Evolutionary conservation across 352 stramenopile genomes (phyloP).

Genomic region (Pythium volutum): DNA sequence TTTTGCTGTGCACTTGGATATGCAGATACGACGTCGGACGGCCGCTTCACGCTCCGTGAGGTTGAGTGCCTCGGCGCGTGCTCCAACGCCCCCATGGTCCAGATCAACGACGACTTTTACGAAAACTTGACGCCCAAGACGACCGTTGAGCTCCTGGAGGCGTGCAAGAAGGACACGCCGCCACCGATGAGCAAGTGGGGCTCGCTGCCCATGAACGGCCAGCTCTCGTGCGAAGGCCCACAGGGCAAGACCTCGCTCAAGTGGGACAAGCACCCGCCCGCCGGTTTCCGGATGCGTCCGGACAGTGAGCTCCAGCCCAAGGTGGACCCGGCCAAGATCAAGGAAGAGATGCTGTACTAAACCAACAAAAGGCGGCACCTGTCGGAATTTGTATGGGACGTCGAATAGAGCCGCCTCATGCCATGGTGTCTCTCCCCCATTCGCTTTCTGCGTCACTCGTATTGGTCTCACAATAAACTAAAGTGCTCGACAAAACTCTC

Average conservation of each 20-base stretch:
- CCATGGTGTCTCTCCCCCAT: no score
- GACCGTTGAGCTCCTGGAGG: constrained; percentile 96
- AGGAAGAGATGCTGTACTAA: constrained; percentile 89
- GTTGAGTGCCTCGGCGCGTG: constrained; percentile 99
- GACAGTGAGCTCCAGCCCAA: constrained; percentile 91
- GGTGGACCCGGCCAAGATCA: constrained; percentile 92
- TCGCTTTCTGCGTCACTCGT: no score
- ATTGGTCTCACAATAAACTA: constrained; percentile 26
- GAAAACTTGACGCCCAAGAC: constrained; percentile 98
- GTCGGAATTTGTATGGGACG: not conserved
- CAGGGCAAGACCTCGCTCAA: constrained; percentile 94
- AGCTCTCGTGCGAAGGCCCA: constrained; percentile 97
- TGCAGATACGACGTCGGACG: constrained; percentile 75
- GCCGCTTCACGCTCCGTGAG: constrained; percentile 94
- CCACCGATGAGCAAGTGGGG: constrained; percentile 98
- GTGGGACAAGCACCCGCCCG: constrained; percentile 78
- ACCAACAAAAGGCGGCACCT: constrained; percentile 34
- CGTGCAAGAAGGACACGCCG: constrained; percentile 92
- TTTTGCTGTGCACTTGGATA: not conserved
- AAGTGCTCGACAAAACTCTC: constrained; percentile 9
- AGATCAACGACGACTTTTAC: constrained; percentile 99
- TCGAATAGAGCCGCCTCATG: not conserved
- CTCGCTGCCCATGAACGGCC: constrained; percentile 99
- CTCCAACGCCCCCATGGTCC: constrained; percentile 99
- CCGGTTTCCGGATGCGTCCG: constrained; percentile 90